Evolutionary conservation across 257 asterid genomes (phyloP).

Genomic region (Coffea canephora): DNA sequence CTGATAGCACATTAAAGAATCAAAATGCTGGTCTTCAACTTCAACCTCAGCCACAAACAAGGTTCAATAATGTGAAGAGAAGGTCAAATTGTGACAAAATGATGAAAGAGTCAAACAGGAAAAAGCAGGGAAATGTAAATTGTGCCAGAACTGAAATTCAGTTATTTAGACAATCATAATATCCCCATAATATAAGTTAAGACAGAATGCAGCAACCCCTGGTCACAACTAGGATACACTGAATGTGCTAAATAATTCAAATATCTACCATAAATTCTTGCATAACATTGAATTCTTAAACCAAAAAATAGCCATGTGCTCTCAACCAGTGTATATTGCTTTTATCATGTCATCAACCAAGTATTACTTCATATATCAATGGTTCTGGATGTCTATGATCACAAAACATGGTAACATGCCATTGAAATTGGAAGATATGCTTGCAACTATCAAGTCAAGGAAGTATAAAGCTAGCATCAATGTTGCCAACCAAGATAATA

Average conservation of each 20-base stretch:
- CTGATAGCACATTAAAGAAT: background rate
- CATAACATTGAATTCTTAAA: background rate
- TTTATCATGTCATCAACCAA: background rate
- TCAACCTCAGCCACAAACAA: background rate
- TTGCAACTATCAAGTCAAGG: background rate
- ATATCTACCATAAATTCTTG: background rate
- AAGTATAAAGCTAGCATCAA: slow-evolving; percentile 2
- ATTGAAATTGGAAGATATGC: background rate
- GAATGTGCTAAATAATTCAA: background rate
- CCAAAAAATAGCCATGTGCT: background rate
- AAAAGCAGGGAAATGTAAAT: too few relatives aligned
- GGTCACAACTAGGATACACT: background rate
- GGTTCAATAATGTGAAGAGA: background rate
- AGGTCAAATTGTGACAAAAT: too few relatives aligned
- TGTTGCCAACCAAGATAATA: background rate
- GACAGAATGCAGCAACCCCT: background rate
- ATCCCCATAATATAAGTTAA: background rate
- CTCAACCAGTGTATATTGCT: background rate
- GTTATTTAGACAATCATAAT: background rate
- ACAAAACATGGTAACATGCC: background rate
- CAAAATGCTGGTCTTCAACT: background rate
- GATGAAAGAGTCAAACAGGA: too few relatives aligned
- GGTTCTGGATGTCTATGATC: background rate
- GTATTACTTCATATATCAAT: background rate
- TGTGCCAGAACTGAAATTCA: background rate